Conservation (phyloP, 2,329 filamentous ascomycete species). For the Alternaria conjuncta region DNA sequence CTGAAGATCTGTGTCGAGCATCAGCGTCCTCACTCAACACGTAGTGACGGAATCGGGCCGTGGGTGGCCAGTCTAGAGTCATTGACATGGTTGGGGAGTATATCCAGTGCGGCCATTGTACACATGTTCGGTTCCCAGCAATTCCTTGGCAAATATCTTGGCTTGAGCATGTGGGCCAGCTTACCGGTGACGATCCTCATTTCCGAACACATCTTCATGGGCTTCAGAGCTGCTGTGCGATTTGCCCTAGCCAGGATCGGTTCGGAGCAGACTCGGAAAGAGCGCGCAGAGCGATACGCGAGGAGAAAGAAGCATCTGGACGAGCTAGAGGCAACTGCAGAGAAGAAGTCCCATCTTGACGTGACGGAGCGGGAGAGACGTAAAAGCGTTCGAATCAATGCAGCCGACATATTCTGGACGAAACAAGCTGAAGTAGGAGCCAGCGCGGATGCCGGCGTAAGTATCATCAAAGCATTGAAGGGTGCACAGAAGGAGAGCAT, state of each 20-base stretch:
- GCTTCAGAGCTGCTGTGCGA: slow-evolving; percentile 35
- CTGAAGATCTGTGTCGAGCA: slow-evolving; percentile 44
- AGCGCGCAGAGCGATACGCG: slow-evolving; percentile 33
- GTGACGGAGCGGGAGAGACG: slow-evolving; percentile 35
- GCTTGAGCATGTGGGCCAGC: slow-evolving; percentile 34
- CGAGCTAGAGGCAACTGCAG: slow-evolving; percentile 30
- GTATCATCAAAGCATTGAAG: slow-evolving; percentile 36
- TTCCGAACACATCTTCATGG: slow-evolving; percentile 44
- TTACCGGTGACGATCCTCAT: slow-evolving; percentile 41
- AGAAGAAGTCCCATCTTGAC: slow-evolving; percentile 23
- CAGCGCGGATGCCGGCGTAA: slow-evolving; percentile 28
- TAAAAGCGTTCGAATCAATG: slow-evolving; percentile 41
- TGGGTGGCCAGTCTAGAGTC: slow-evolving; percentile 42
- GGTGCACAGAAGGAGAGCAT: slow-evolving; percentile 22
- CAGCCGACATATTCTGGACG: slow-evolving; percentile 40
- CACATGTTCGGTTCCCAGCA: slow-evolving; percentile 37
- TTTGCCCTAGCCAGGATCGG: slow-evolving; percentile 35
- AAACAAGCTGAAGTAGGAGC: slow-evolving; percentile 37
- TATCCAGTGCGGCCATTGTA: slow-evolving; percentile 42
- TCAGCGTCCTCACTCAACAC: slow-evolving; percentile 35
- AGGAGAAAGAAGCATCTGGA: slow-evolving; percentile 37
- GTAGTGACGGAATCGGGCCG: slow-evolving; percentile 42
- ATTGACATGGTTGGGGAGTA: slow-evolving; percentile 43
- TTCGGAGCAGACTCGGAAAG: slow-evolving; percentile 38
- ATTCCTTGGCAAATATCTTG: slow-evolving; percentile 18